These are phyloP conservation scores for Ambrosia hybrid DNA, from an alignment of 140 eudicot genomes.

Conservation along the genomic window DNA sequence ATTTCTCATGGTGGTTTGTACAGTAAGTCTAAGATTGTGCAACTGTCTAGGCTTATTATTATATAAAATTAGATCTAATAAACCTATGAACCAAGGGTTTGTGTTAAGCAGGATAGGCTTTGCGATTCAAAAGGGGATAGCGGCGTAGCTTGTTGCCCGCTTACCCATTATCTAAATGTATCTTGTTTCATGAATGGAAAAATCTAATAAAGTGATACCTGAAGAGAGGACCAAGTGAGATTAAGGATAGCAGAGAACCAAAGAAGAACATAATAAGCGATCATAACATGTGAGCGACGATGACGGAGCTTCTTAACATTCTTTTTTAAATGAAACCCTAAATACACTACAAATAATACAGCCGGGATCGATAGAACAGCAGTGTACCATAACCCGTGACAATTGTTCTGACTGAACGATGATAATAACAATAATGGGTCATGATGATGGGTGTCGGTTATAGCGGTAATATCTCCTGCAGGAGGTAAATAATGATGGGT, in stretches of 20 bases:
- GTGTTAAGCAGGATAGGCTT: no score
- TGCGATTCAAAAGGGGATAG: no score
- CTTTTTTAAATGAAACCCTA: conserved; percentile 62
- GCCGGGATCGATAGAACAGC: conserved; percentile 47
- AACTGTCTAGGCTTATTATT: no score
- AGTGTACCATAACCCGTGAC: conserved; percentile 72
- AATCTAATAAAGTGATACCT: conserved; percentile 28
- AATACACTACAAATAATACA: conserved; percentile 46
- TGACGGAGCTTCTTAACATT: conserved; percentile 52
- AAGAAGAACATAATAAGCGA: conserved; percentile 55
- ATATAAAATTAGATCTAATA: no score
- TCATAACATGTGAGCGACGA: conserved; percentile 63
- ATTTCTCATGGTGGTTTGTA: no score
- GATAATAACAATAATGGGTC: conserved; percentile 11
- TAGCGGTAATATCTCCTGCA: not conserved
- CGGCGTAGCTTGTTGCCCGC: no score
- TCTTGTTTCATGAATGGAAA: no score
- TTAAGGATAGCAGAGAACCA: conserved; percentile 65
- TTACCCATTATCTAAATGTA: no score
- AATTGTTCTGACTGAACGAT: conserved; percentile 18
- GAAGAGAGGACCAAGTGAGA: conserved; percentile 69
- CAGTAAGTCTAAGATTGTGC: no score
- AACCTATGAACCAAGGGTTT: no score
- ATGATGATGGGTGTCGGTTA: conserved; percentile 25
- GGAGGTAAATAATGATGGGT: conserved; percentile 13